Evolutionary conservation across 2,329 filamentous ascomycete species (phyloP).

Genomic region (Penicillium sp.): DNA sequence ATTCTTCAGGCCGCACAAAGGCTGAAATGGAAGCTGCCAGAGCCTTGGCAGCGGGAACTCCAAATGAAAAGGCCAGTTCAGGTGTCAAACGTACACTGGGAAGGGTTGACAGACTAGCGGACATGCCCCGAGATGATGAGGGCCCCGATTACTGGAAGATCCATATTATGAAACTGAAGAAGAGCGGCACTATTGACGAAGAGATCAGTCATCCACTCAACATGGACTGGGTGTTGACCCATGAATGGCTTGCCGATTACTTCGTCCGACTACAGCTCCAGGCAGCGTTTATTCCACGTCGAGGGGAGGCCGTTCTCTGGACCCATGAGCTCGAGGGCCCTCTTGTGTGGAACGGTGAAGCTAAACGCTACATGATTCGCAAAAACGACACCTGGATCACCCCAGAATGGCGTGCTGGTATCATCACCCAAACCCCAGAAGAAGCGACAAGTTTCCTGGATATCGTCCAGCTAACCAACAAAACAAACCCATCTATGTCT

Average conservation of each 20-base stretch:
- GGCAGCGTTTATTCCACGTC: conserved; percentile 54
- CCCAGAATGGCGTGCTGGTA: conserved; percentile 58
- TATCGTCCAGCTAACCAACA: conserved; percentile 41
- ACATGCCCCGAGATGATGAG: conserved; percentile 9
- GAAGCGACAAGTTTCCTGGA: conserved; percentile 45
- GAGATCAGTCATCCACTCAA: conserved; percentile 51
- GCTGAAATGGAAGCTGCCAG: conserved; percentile 7
- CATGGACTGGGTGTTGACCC: conserved; percentile 58
- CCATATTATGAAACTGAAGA: conserved; percentile 48
- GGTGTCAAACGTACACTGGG: not conserved
- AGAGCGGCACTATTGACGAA: conserved; percentile 42
- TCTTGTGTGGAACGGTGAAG: conserved; percentile 36
- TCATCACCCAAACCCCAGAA: conserved; percentile 57
- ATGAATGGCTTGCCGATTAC: conserved; percentile 42
- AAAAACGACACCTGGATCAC: conserved; percentile 36
- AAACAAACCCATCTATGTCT: conserved; percentile 42
- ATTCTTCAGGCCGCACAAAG: conserved; percentile 6
- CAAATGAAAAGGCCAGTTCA: not conserved
- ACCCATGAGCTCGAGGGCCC: conserved; percentile 35
- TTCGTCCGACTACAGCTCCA: conserved; percentile 46
- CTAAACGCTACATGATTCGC: conserved; percentile 33
- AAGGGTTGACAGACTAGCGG: not conserved
- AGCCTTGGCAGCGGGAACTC: not conserved
- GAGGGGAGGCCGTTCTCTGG: conserved; percentile 60
- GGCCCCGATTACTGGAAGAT: conserved; percentile 25